Conservation (phyloP, 805 yeast genomes). For the Vanderwaltozyma tropicalis region DNA sequence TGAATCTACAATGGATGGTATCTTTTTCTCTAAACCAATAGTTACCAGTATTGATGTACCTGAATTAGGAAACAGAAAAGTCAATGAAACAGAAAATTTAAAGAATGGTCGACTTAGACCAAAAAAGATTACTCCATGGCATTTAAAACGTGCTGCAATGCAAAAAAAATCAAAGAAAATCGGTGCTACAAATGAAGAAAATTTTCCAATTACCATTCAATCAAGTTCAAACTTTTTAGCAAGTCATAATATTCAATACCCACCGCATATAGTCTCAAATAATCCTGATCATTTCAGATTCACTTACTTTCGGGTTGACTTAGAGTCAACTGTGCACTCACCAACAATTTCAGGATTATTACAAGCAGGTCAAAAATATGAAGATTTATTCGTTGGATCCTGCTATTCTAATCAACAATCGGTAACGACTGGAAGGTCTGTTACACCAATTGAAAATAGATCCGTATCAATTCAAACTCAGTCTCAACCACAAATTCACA, state of each 20-base stretch:
- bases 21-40: conserved; percentile 34
- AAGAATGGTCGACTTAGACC: conserved; percentile 62
- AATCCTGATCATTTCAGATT: conserved; percentile 58
- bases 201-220: background rate
- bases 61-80: conserved; percentile 32
- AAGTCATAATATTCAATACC: conserved; percentile 27
- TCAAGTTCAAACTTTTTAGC: background rate
- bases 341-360: conserved; percentile 77
- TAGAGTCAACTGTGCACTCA: conserved; percentile 82
- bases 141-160: conserved; percentile 21
- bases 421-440: conserved; percentile 1
- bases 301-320: conserved; percentile 85
- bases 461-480: background rate
- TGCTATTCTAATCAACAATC: conserved; percentile 4
- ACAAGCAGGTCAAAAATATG: conserved; percentile 50
- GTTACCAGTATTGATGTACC: conserved; percentile 36
- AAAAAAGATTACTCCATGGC: conserved; percentile 68
- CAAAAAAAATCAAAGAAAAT: background rate
- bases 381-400: conserved; percentile 47
- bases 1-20: conserved; percentile 12
- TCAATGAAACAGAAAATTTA: conserved; percentile 46
- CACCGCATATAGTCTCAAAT: conserved; percentile 36
- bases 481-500: conserved; percentile 7
- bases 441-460: background rate
- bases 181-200: background rate